Conservation (phyloP, 2,329 filamentous ascomycete genomes). For the Coniella lustricola region DNA sequence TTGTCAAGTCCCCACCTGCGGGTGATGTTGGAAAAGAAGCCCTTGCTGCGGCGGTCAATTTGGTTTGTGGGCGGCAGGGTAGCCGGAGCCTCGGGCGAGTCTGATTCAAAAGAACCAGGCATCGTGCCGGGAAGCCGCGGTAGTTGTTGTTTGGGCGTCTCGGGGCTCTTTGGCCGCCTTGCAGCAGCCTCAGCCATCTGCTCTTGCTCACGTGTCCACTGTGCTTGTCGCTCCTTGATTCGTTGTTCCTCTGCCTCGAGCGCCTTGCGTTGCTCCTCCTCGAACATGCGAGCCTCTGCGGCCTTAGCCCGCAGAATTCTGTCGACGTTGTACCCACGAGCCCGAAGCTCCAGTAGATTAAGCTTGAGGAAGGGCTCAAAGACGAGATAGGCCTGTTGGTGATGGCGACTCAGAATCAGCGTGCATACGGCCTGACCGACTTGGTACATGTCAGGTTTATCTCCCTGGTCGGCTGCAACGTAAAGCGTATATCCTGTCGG, state of each 20-base stretch:
- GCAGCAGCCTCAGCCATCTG: slow-evolving; percentile 32
- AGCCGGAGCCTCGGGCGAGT: slow-evolving; percentile 49
- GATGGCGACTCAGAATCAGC: slow-evolving; percentile 72
- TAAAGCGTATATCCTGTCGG: slow-evolving; percentile 61
- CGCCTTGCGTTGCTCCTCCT: slow-evolving; percentile 70
- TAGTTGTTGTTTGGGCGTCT: slow-evolving; percentile 70
- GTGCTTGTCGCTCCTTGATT: slow-evolving; percentile 49
- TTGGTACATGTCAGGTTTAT: slow-evolving; percentile 76
- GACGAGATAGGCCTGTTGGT: slow-evolving; percentile 81
- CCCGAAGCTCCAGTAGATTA: slow-evolving; percentile 72
- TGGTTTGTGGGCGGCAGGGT: slow-evolving; percentile 23
- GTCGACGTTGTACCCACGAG: slow-evolving; percentile 93
- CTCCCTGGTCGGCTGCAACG: slow-evolving; percentile 53
- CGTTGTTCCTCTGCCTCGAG: slow-evolving; percentile 65
- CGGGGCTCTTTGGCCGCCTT: slow-evolving; percentile 29
- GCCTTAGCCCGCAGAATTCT: slow-evolving; percentile 84
- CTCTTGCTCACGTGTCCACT: slow-evolving; percentile 41
- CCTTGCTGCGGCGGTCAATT: slow-evolving; percentile 38
- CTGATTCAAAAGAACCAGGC: slow-evolving; percentile 64
- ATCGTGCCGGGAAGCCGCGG: slow-evolving; percentile 56
- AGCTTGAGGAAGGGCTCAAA: slow-evolving; percentile 87
- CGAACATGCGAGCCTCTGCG: slow-evolving; percentile 79
- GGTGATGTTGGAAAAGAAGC: slow-evolving; percentile 62
- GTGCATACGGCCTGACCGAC: slow-evolving; percentile 82
- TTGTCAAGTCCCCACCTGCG: slow-evolving; percentile 62